Conservation (phyloP, 1,284 basidiomycete species). For the Cryptococcus neoformans region DNA sequence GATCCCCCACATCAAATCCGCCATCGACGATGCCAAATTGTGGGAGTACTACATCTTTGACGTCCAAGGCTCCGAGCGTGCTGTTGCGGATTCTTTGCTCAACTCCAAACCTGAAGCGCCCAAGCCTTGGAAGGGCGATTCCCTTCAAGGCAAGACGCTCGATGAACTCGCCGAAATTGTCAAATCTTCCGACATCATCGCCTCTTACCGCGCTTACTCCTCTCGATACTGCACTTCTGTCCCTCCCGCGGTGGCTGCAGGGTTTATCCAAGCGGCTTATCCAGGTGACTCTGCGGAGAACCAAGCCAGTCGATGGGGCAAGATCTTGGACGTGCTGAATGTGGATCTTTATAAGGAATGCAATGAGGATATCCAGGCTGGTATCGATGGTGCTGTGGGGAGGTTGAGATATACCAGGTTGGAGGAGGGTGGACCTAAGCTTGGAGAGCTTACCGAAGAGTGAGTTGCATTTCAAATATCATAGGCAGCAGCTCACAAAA, state of each 20-base stretch:
- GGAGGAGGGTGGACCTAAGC: constrained; percentile 74
- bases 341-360: constrained; percentile 81
- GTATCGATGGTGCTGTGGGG: constrained; percentile 69
- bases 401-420: constrained; percentile 75
- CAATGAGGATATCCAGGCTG: constrained; percentile 73
- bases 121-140: constrained; percentile 48
- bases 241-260: constrained; percentile 66
- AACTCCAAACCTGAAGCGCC: constrained; percentile 55
- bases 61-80: constrained; percentile 50
- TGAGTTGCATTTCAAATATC: constrained; percentile 48
- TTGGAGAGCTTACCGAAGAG: constrained; percentile 75
- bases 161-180: constrained; percentile 66
- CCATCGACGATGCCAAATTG: constrained; percentile 64
- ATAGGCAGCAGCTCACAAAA: constrained; percentile 1
- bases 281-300: constrained; percentile 52
- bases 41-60: constrained; percentile 94
- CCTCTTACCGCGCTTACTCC: constrained; percentile 60
- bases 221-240: constrained; percentile 67
- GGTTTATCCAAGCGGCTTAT: constrained; percentile 56
- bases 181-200: constrained; percentile 56
- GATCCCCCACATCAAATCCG: constrained; percentile 60
- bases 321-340: constrained; percentile 79
- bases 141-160: constrained; percentile 55
- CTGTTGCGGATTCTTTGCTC: constrained; percentile 43
- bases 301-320: constrained; percentile 67